These are phyloP conservation scores for Cynara cardunculus DNA, from an alignment of 129 eudicot genomes.

Conservation along the genomic window DNA sequence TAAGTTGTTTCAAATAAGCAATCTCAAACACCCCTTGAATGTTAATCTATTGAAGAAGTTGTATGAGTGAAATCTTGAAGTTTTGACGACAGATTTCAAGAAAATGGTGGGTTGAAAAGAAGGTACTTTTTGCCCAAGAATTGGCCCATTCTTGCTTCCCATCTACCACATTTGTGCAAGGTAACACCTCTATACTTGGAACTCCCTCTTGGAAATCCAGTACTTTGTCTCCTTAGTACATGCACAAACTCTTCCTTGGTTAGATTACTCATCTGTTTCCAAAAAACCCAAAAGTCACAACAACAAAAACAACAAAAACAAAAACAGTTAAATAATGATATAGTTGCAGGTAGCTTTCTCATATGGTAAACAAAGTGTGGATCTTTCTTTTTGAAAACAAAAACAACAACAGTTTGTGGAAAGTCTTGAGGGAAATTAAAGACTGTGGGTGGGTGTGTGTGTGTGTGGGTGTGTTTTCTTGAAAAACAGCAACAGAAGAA, in stretches of 20 bases:
- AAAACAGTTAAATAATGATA: neutral
- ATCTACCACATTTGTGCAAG: slow-evolving; percentile 96
- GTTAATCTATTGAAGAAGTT: no score
- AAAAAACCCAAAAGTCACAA: neutral
- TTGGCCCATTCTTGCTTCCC: slow-evolving; percentile 99
- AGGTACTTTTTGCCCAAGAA: slow-evolving; percentile 94
- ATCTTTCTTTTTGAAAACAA: neutral
- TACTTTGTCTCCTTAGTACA: slow-evolving; percentile 94
- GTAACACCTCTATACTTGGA: slow-evolving; percentile 95
- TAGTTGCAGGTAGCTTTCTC: neutral
- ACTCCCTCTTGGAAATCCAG: slow-evolving; percentile 96
- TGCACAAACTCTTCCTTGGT: slow-evolving; percentile 99
- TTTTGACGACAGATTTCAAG: no score
- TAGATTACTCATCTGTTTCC: slow-evolving; percentile 72
- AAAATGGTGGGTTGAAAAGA: neutral
- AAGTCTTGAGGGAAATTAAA: no score
- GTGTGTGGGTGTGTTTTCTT: neutral
- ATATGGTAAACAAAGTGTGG: neutral
- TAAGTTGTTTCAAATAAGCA: no score
- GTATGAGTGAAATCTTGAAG: no score
- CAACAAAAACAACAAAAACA: neutral
- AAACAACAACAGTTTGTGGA: slow-evolving; percentile 5
- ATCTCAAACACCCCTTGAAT: no score
- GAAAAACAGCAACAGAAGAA: neutral
- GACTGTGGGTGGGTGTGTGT: no score